Base-by-base conservation (phyloP, 139 green algal species). In the Chlamydomonas sphaeroides region DNA sequence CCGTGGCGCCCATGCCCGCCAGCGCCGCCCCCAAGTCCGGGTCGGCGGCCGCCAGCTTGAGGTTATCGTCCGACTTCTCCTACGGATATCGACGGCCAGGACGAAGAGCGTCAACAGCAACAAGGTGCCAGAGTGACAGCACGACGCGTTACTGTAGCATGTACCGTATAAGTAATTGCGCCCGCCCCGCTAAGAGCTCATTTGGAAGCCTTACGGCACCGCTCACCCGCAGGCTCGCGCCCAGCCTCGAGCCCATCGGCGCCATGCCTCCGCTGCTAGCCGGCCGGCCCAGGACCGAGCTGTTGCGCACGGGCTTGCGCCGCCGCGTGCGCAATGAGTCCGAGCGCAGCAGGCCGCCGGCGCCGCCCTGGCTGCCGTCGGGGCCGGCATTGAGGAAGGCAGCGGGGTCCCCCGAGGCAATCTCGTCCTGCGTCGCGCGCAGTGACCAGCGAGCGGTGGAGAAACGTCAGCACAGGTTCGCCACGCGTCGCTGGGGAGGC, bases 21-120 rank as follows among this genome's bases (percentile, higher is more conserved):
- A 79, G 36, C 38, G 74, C 74, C 11, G 25, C 41, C 26, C 39
- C 74, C 21, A 70, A 18, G 6, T 80, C 74, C 1, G 74, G 39
- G n/a, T 70, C 74, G 5, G 59, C 56, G 23, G 72, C 33, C 23
- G 74, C 63, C 59, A 80, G 30, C 42, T 62, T 70, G 1, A 80
- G 74, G 59, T 80, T 80, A 59, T 80, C 74, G 59, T 80, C 74
- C n/a, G 74, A 80, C 48, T 80, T 80, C 49, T 80, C 74, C 74
- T 80, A 38, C n/a, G 21, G 56, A 17, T 10, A 30, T 8, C 21
- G 20, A 10, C 5, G 53, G 53, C 11, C 53, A 62, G 53, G 53
- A 30, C 26, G 53, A 10, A 30, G 53, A 32, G 23, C 21, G 21
- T 62, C 53, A 5, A 28, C 11, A 7, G 53, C 53, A 62, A n/a